These are phyloP conservation scores for Fragaria vesca DNA, from an alignment of 306 rosid species.

Conservation along the genomic window DNA sequence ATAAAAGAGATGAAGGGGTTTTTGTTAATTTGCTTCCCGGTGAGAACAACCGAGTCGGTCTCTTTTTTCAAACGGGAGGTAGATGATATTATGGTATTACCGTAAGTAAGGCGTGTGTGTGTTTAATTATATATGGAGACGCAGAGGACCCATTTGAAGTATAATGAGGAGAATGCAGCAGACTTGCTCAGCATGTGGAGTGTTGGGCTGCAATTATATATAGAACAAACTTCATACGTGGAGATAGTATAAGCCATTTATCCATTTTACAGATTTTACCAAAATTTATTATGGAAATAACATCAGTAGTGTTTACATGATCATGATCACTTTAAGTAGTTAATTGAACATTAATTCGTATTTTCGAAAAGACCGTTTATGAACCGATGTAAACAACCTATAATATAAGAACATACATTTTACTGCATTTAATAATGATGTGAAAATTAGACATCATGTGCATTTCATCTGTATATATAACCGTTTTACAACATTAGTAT, in stretches of 20 bases:
- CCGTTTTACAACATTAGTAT: neutral
- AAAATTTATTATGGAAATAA: too few relatives aligned
- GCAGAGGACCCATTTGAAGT: neutral
- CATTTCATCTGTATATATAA: too few relatives aligned
- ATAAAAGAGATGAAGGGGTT: neutral
- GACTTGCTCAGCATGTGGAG: neutral
- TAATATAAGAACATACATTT: too few relatives aligned
- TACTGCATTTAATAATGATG: too few relatives aligned
- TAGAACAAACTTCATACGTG: neutral
- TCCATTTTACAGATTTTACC: too few relatives aligned
- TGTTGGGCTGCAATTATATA: too few relatives aligned
- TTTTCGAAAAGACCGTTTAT: too few relatives aligned
- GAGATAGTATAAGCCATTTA: neutral
- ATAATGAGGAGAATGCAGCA: neutral
- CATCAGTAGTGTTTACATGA: too few relatives aligned
- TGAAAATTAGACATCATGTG: neutral
- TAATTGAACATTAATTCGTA: too few relatives aligned
- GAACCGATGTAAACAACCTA: too few relatives aligned
- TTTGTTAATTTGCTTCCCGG: neutral
- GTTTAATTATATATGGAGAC: neutral
- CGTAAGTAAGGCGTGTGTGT: neutral
- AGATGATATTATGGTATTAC: too few relatives aligned
- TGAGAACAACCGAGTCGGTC: neutral
- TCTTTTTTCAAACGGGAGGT: neutral
- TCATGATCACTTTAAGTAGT: too few relatives aligned